Conservation (phyloP, 2,329 filamentous ascomycete species). For the Colletotrichum cereale region DNA sequence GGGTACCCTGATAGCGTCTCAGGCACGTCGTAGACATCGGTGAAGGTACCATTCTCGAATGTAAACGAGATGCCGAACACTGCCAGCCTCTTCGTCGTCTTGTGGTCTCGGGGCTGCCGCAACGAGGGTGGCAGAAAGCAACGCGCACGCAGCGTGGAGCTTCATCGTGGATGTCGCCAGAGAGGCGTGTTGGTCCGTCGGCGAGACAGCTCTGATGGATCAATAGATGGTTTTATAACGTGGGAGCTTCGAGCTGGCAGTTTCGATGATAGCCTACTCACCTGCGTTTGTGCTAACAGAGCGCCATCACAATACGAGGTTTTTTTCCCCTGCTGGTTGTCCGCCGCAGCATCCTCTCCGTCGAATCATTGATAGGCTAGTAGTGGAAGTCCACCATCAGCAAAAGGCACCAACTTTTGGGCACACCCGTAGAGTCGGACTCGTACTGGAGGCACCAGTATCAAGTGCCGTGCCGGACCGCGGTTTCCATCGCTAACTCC, state of each 20-base stretch:
- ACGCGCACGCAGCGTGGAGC: not conserved
- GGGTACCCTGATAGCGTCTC: slow-evolving; percentile 33
- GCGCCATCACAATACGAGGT: slow-evolving; percentile 3
- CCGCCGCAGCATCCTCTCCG: not conserved
- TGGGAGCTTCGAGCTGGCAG: not conserved
- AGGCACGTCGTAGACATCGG: slow-evolving; percentile 30
- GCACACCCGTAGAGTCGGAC: not conserved
- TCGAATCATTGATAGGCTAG: not conserved
- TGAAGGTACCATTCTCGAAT: slow-evolving; percentile 13
- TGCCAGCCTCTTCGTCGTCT: not conserved
- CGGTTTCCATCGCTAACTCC: not conserved
- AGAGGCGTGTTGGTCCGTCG: no score
- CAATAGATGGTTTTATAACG: not conserved
- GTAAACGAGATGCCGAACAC: slow-evolving; percentile 20
- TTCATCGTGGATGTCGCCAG: not conserved
- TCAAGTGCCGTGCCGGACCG: not conserved
- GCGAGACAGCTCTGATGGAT: not conserved
- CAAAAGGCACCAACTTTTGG: not conserved
- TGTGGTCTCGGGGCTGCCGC: slow-evolving; percentile 6
- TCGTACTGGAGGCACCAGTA: not conserved
- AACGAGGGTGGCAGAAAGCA: not conserved
- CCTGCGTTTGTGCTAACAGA: slow-evolving; percentile 1
- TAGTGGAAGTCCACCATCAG: slow-evolving; percentile 5
- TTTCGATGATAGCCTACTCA: not conserved
- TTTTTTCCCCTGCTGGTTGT: not conserved